Evolutionary conservation across 352 stramenopile genomes (phyloP), one percentile per base, ranked within the genome.

Genomic region (Phytophthora syringae): DNA sequence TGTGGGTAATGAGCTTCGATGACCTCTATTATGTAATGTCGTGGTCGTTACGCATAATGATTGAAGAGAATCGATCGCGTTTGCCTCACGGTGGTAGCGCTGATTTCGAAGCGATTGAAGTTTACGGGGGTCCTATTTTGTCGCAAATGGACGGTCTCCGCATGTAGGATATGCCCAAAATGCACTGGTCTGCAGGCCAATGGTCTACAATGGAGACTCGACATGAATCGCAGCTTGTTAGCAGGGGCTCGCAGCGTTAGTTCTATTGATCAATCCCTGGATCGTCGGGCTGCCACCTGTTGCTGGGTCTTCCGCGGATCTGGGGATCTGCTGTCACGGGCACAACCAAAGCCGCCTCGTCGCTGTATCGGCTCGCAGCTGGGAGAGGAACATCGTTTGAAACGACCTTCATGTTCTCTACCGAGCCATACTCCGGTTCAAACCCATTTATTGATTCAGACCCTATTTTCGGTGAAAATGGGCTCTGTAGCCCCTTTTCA

Each of bases 141-240:
- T 59, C 51, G 51, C 51, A 59, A 45, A 18, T 47, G 32, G 34
- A 25, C 40, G 36, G 36, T 43, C 36, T 43, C 36, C 36, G 12
- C 34, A 42, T 20, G 27, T 32, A n/a, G n/a, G n/a, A n/a, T n/a
- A n/a, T 36, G 28, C n/a, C n/a, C n/a, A n/a, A n/a, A n/a, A n/a
- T n/a, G n/a, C n/a, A n/a, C n/a, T n/a, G n/a, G n/a, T n/a, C n/a
- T n/a, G n/a, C n/a, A n/a, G n/a, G n/a, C n/a, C n/a, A n/a, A n/a
- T n/a, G n/a, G n/a, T n/a, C n/a, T n/a, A n/a, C n/a, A n/a, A n/a
- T n/a, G n/a, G n/a, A n/a, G n/a, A n/a, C n/a, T n/a, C n/a, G n/a
- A n/a, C n/a, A n/a, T n/a, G n/a, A n/a, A n/a, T n/a, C n/a, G n/a
- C 28, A 36, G 28, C 3, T 36, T 36, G n/a, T n/a, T n/a, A 20